A percentile compares a stretch with the other conserved stretches of the same genome.
Evolutionary conservation across 2,329 filamentous ascomycete genomes (phyloP).

Genomic region (Venturia aucupariae): DNA sequence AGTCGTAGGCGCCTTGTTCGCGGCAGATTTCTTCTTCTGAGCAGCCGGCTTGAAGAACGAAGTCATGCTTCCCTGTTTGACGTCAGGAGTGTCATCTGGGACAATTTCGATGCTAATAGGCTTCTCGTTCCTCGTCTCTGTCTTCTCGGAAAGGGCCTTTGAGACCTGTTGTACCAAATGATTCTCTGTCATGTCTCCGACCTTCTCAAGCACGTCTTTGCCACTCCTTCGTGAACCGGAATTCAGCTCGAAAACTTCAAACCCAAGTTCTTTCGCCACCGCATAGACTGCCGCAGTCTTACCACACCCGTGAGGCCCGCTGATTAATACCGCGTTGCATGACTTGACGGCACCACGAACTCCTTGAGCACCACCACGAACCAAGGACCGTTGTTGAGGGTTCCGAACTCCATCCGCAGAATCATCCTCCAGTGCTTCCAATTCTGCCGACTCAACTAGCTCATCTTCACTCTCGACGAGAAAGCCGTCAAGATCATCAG

Average conservation of each 20-base stretch:
- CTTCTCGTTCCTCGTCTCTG: slow-evolving; percentile 25
- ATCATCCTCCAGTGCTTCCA: slow-evolving; percentile 49
- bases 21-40: slow-evolving; percentile 20
- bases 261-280: slow-evolving; percentile 81
- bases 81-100: slow-evolving; percentile 50
- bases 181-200: slow-evolving; percentile 95
- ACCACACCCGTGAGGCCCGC: slow-evolving; percentile 80
- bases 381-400: slow-evolving; percentile 29
- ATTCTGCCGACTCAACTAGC: slow-evolving; percentile 45
- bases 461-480: slow-evolving; percentile 74
- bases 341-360: not conserved
- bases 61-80: slow-evolving; percentile 69
- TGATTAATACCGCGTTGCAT: slow-evolving; percentile 63
- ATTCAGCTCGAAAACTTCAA: slow-evolving; percentile 94
- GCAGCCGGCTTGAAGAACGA: slow-evolving; percentile 59
- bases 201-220: slow-evolving; percentile 80
- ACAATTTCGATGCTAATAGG: not conserved
- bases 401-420: slow-evolving; percentile 12
- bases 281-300: slow-evolving; percentile 92
- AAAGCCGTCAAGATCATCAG: slow-evolving; percentile 68
- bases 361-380: slow-evolving; percentile 29
- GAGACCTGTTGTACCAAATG: slow-evolving; percentile 61
- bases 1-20: slow-evolving; percentile 18
- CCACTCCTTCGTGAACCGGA: slow-evolving; percentile 73
- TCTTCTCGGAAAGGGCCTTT: slow-evolving; percentile 22